These are phyloP conservation scores for Boletus speciosus DNA, from an alignment of 768 basidiomycete species.

Conservation along the genomic window DNA sequence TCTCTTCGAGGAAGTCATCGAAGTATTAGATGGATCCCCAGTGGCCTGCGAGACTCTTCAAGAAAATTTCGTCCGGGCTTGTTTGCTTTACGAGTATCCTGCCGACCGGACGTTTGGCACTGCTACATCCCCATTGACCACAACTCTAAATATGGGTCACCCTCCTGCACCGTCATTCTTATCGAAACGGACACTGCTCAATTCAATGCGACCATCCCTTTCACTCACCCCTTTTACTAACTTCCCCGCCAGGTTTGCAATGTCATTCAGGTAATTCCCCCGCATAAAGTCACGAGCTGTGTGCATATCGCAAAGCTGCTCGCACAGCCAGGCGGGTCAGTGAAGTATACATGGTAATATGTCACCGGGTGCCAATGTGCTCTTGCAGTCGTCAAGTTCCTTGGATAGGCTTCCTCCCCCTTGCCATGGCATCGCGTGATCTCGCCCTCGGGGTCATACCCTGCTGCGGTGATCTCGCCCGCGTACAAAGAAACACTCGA, in stretches of 20 bases:
- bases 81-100: conserved; percentile 6
- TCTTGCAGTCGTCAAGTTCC: conserved; percentile 62
- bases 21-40: conserved; percentile 14
- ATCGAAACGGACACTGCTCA: conserved; percentile 14
- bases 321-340: conserved; percentile 61
- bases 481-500: conserved; percentile 64
- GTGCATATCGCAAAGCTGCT: conserved; percentile 76
- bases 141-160: background rate
- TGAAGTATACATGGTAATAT: conserved; percentile 44
- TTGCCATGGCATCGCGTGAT: conserved; percentile 82
- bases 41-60: conserved; percentile 1
- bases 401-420: conserved; percentile 55
- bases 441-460: conserved; percentile 66
- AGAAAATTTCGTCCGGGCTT: conserved; percentile 9
- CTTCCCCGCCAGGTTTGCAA: conserved; percentile 54
- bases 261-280: conserved; percentile 62
- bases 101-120: background rate
- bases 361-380: background rate
- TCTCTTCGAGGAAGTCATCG: conserved; percentile 10
- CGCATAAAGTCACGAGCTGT: conserved; percentile 65
- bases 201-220: conserved; percentile 9
- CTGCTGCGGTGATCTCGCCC: conserved; percentile 67
- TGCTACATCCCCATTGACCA: no score
- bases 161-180: background rate
- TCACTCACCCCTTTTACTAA: background rate